phyloP scores from a whole-genome alignment of 2,329 filamentous ascomycete species.

The Rachicladosporium sp. region DNA sequence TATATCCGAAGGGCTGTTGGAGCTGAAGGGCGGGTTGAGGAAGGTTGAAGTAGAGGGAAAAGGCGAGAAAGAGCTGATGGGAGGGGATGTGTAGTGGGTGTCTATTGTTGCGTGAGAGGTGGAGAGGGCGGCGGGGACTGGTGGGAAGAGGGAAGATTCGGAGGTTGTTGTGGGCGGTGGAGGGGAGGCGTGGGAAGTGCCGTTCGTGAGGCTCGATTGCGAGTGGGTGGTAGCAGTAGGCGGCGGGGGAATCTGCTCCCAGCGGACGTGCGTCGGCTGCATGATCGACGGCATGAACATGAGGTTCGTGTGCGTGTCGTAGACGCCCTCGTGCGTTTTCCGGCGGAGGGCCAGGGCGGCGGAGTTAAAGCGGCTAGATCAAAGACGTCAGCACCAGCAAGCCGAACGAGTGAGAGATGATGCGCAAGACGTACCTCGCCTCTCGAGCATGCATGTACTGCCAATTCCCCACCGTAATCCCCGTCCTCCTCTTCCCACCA shows the following conservation, averaged over 20 bases:
- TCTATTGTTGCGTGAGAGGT: constrained; percentile 53
- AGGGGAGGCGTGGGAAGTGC: constrained; percentile 2
- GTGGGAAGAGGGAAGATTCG: constrained; percentile 36
- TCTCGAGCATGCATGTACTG: constrained; percentile 88
- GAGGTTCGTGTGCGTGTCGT: constrained; percentile 86
- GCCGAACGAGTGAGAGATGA: constrained; percentile 6
- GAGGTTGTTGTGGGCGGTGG: constrained; percentile 3
- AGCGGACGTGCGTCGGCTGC: constrained; percentile 78
- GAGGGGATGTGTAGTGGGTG: constrained; percentile 45
- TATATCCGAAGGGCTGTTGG: constrained; percentile 49
- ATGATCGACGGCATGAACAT: constrained; percentile 80
- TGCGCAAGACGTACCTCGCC: constrained; percentile 55
- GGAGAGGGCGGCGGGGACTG: constrained; percentile 45
- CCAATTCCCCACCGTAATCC: constrained; percentile 91
- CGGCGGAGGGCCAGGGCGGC: constrained; percentile 56
- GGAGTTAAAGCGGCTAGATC: constrained; percentile 67
- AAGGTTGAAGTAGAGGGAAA: constrained; percentile 45
- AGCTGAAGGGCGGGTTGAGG: constrained; percentile 31
- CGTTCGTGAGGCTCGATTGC: constrained; percentile 11
- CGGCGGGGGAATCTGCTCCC: constrained; percentile 53
- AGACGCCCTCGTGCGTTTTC: constrained; percentile 61
- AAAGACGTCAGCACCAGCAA: constrained; percentile 7
- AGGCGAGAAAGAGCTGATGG: constrained; percentile 41
- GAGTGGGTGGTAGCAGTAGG: constrained; percentile 10
- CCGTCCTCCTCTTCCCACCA: constrained; percentile 69